Conservation (phyloP, 305 asterid species). For the Solanum hybrid region DNA sequence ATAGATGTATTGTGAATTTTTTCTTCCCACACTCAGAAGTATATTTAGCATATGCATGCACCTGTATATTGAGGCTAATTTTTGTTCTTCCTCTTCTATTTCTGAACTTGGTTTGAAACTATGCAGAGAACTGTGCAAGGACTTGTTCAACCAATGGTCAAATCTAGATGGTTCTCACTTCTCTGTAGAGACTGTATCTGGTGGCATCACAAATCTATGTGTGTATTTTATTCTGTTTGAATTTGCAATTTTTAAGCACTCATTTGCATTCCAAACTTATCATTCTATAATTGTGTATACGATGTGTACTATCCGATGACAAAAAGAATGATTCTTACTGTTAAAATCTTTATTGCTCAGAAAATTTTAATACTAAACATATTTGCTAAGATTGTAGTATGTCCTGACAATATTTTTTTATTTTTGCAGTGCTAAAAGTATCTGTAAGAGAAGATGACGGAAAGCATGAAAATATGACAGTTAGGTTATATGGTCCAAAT, state of each 20-base stretch:
- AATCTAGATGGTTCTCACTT: slow-evolving; percentile 58
- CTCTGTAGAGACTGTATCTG: slow-evolving; percentile 72
- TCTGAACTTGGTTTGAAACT: slow-evolving; percentile 2
- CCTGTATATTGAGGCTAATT: background rate
- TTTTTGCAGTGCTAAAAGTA: slow-evolving; percentile 72
- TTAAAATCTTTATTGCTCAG: background rate
- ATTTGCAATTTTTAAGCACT: background rate
- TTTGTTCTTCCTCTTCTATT: background rate
- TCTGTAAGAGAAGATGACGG: slow-evolving; percentile 55
- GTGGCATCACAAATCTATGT: slow-evolving; percentile 92
- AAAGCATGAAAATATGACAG: slow-evolving; percentile 39
- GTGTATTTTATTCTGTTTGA: slow-evolving; percentile 20
- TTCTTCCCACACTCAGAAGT: background rate
- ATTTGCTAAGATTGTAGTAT: background rate
- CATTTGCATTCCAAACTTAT: background rate
- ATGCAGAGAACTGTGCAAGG: slow-evolving; percentile 77
- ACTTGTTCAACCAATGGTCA: slow-evolving; percentile 75
- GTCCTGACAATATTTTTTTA: slow-evolving; percentile 8
- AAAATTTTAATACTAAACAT: background rate
- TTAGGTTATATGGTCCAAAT: slow-evolving; percentile 87
- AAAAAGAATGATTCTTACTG: background rate
- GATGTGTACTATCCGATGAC: background rate
- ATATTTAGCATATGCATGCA: background rate
- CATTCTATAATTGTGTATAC: background rate
- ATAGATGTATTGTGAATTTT: background rate